phyloP scores from a whole-genome alignment of 148 eudicot genomes.

The Suaeda aralocaspica region DNA sequence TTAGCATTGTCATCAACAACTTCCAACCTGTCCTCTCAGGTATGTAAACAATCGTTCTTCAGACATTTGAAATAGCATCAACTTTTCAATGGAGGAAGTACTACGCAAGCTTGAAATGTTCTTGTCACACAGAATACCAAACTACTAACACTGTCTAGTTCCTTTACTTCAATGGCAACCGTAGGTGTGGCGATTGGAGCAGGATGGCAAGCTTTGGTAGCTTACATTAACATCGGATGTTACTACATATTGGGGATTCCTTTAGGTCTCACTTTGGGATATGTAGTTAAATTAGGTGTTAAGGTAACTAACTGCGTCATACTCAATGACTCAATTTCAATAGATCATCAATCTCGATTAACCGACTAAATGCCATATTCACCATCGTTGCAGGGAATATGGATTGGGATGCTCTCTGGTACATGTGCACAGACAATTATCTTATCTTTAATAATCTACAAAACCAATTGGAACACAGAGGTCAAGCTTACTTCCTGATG shows the following conservation, averaged over 20 bases:
- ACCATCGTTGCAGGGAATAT: conserved; percentile 42
- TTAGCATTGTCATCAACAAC: conserved; percentile 32
- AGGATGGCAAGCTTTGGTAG: conserved; percentile 60
- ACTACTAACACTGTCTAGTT: no score
- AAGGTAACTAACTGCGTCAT: conserved; percentile 15
- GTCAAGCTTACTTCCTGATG: not conserved
- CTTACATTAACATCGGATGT: conserved; percentile 50
- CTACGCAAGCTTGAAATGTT: no score
- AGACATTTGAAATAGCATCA: not conserved
- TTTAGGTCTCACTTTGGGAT: conserved; percentile 34
- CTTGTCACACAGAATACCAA: no score
- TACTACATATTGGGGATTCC: conserved; percentile 54
- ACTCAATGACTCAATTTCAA: not conserved
- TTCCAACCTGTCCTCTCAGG: conserved; percentile 53
- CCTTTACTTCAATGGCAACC: conserved; percentile 9
- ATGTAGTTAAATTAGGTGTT: conserved; percentile 30
- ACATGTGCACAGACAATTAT: conserved; percentile 37
- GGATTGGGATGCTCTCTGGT: conserved; percentile 52
- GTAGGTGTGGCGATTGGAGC: conserved; percentile 65
- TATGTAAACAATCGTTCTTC: not conserved
- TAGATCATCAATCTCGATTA: no score
- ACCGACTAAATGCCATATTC: no score
- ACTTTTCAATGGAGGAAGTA: no score
- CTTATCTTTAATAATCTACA: conserved; percentile 28
- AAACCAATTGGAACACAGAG: conserved; percentile 59